Evolutionary conservation across 2,329 filamentous ascomycete species (phyloP).

Genomic region (Myriosclerotinia duriaeana): DNA sequence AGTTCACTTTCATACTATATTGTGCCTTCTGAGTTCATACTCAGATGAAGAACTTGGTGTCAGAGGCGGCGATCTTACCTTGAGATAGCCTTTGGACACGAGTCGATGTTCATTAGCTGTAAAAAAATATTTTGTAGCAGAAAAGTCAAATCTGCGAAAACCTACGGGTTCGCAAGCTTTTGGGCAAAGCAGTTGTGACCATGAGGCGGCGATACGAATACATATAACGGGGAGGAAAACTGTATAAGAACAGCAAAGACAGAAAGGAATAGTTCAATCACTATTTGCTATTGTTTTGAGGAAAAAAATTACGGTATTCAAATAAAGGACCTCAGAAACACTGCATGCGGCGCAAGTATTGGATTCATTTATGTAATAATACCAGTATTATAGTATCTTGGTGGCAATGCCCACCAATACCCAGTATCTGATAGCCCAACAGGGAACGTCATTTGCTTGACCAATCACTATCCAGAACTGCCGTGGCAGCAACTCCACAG

Average conservation of each 20-base stretch:
- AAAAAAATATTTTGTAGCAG: not conserved
- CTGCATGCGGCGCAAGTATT: not conserved
- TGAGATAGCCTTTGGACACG: not conserved
- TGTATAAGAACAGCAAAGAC: too few species aligned
- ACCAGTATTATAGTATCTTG: not conserved
- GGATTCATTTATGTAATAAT: not conserved
- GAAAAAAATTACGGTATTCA: too few species aligned
- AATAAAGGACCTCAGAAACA: too few species aligned
- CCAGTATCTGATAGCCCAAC: too few species aligned
- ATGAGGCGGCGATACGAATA: not conserved
- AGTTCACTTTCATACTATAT: not conserved
- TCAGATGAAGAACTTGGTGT: not conserved
- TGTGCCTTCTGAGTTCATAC: not conserved
- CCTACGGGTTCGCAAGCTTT: not conserved
- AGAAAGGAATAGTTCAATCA: too few species aligned
- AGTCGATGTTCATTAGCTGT: not conserved
- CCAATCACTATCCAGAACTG: too few species aligned
- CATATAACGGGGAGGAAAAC: not conserved
- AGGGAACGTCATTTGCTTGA: too few species aligned
- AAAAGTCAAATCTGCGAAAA: not conserved
- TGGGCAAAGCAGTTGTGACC: not conserved
- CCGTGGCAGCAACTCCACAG: too few species aligned
- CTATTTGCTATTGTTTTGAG: not conserved
- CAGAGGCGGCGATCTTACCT: not conserved
- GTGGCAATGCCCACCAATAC: not conserved